Base-by-base conservation (phyloP, 2,329 filamentous ascomycete species). In the Aspergillus eucalypticola region DNA sequence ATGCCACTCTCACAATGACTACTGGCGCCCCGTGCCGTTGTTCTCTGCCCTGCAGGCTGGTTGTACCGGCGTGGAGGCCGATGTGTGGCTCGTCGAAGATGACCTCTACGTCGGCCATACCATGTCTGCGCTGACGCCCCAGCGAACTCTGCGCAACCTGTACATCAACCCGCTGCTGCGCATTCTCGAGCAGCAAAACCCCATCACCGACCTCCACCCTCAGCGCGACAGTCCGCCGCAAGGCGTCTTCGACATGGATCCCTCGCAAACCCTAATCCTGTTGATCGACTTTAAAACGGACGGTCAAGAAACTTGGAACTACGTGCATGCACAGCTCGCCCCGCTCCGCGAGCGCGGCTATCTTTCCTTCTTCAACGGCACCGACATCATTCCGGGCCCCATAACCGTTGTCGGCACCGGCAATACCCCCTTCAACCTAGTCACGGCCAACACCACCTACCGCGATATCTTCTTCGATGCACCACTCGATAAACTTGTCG, bases 1-100 rank as follows among this genome's bases (percentile, higher is more conserved):
- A 32, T 85, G 82, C 60, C 83, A 86, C 65, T 85, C 83, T 3
- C 84, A 86, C 66, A 86, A 86, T 66, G 84, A 86, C 69, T 86
- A 86, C 70, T 85, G 82, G 83, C 81, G 83, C 8, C 75, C 74
- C 2, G 76, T 84, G 0, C 84, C 84, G 0, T 75, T 86, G 0
- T 84, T 79, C 67, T 82, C 83, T n/a, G 84, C 84, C 10, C 73
- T 86, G 0, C 74, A 79, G 59, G 82, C 78, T 23, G 84, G 84
- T 46, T 86, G 83, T 67, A 79, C 81, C 11, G 77, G 83, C 32
- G 81, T 86, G 17, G 84, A 86, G 73, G 84, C 84, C 2, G 84
- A 86, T 61, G 80, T 86, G 32, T 86, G 83, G 83, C 76, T 83
- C 7, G 81, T 82, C 58, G 73, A 79, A 42, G 66, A 81, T 3